Percentiles rank a stretch among this genome's conserved stretches.
phyloP scores from a whole-genome alignment of 768 basidiomycete species.

The Tricholoma sp. region DNA sequence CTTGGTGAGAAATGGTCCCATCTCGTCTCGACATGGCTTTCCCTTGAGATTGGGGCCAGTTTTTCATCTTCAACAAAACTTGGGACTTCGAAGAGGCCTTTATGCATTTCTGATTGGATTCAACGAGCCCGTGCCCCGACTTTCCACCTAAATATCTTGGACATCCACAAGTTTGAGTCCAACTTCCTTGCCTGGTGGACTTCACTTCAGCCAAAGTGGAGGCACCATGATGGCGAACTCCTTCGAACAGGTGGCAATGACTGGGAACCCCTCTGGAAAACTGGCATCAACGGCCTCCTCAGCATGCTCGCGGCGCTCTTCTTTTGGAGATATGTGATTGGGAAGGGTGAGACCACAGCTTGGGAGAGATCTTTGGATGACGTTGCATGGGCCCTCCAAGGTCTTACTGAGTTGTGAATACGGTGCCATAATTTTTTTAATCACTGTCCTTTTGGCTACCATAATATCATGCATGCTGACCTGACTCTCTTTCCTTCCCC shows the following conservation, averaged over 20 bases:
- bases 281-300: not conserved
- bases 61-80: not conserved
- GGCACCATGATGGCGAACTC: not conserved
- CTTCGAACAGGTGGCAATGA: not conserved
- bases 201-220: not conserved
- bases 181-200: not conserved
- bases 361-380: conserved; percentile 11
- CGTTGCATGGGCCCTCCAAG: not conserved
- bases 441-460: not conserved
- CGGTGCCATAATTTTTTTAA: not conserved
- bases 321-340: conserved; percentile 3
- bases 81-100: not conserved
- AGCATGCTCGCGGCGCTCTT: not conserved
- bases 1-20: not conserved
- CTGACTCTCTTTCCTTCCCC: not conserved
- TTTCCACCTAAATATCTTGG: not conserved
- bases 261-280: not conserved
- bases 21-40: not conserved
- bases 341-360: conserved; percentile 1
- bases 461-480: not conserved
- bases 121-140: not conserved
- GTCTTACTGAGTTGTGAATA: not conserved
- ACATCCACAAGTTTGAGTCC: not conserved
- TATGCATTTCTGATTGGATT: not conserved
- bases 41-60: not conserved